A percentile compares a stretch with the other conserved stretches of the same genome.
Conservation (phyloP, 495 filamentous ascomycete genomes). For the Podospora sp. region DNA sequence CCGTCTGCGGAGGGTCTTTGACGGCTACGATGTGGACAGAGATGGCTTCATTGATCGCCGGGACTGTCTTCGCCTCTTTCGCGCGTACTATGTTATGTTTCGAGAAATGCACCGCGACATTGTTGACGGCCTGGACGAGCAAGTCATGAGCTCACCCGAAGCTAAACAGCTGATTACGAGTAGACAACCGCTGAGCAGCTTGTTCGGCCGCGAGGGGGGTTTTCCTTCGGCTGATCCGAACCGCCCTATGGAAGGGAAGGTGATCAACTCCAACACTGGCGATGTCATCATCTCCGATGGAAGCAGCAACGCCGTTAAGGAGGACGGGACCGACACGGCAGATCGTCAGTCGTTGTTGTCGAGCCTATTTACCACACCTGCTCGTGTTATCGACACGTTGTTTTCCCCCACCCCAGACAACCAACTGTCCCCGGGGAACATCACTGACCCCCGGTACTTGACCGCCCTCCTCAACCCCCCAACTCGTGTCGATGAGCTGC, state of each 20-base stretch:
- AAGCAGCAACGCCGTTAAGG: constrained; percentile 39
- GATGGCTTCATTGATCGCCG: constrained; percentile 87
- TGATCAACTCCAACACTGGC: constrained; percentile 53
- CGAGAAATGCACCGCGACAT: constrained; percentile 84
- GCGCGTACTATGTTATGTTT: constrained; percentile 84
- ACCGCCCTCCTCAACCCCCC: constrained; percentile 47
- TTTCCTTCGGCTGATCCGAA: constrained; percentile 63
- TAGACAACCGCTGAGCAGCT: constrained; percentile 76
- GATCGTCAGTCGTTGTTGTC: constrained; percentile 46
- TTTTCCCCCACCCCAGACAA: constrained; percentile 32
- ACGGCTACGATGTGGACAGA: constrained; percentile 86
- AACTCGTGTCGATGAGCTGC: constrained; percentile 39
- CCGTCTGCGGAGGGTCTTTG: constrained; percentile 73
- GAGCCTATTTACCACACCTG: constrained; percentile 40
- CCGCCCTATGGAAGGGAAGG: constrained; percentile 66
- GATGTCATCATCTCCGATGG: constrained; percentile 64
- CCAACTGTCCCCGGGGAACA: constrained; percentile 3
- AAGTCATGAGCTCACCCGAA: constrained; percentile 69
- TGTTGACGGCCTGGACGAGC: constrained; percentile 78
- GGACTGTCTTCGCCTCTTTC: constrained; percentile 90
- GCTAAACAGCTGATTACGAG: constrained; percentile 73
- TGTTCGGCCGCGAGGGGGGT: constrained; percentile 62
- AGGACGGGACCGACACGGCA: constrained; percentile 45
- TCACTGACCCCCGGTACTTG: constrained; percentile 39
- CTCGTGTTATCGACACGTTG: constrained; percentile 33